phyloP scores from a whole-genome alignment of 768 basidiomycete genomes.

The Podaxis sp. region DNA sequence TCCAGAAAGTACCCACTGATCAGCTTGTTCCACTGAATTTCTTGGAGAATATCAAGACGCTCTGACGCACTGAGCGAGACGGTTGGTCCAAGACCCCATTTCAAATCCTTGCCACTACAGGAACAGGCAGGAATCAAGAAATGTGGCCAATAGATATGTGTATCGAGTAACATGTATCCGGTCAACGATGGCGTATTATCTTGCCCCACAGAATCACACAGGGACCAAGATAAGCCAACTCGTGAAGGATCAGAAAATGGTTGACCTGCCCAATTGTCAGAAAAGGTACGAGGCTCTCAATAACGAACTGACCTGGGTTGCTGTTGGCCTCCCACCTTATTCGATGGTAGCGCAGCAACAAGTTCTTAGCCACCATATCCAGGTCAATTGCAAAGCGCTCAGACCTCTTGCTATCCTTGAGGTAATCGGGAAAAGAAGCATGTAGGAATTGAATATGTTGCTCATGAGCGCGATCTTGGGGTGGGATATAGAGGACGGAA shows the following conservation, averaged over 20 bases:
- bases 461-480: not conserved
- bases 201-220: not conserved
- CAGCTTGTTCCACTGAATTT: not conserved
- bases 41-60: not conserved
- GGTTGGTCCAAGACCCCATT: too few relatives aligned
- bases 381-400: not conserved
- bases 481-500: not conserved
- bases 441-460: not conserved
- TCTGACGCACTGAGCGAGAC: not conserved
- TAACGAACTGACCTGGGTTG: not conserved
- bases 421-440: not conserved
- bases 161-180: not conserved
- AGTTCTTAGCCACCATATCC: not conserved
- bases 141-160: not conserved
- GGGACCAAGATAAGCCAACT: not conserved
- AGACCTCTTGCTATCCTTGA: not conserved
- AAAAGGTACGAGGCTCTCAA: too few relatives aligned
- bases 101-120: not conserved
- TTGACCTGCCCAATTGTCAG: not conserved
- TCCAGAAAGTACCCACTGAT: not conserved
- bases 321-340: not conserved
- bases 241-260: not conserved
- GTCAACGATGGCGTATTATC: not conserved
- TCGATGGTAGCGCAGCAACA: not conserved
- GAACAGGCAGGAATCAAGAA: not conserved